phyloP scores from a whole-genome alignment of 1,284 basidiomycete genomes.

The Leccinum griseonigrum region DNA sequence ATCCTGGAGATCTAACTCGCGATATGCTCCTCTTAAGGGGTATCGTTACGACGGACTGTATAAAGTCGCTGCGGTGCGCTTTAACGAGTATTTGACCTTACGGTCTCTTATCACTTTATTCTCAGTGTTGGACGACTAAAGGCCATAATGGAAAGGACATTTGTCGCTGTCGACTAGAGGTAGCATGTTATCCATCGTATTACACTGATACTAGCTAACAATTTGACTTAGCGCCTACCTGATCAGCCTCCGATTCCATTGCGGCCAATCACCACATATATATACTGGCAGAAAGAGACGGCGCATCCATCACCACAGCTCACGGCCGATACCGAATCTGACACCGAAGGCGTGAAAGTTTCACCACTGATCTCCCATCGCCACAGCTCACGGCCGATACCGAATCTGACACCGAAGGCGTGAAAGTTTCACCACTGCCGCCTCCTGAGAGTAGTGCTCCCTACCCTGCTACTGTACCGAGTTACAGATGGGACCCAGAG shows the following conservation, averaged over 20 bases:
- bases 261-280: background rate
- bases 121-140: conserved; percentile 22
- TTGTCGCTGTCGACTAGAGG: conserved; percentile 30
- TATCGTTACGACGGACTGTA: conserved; percentile 30
- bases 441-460: background rate
- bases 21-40: conserved; percentile 23
- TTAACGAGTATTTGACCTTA: background rate
- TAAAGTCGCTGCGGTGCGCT: conserved; percentile 16
- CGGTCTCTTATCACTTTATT: background rate
- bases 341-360: background rate
- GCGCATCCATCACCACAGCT: background rate
- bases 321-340: background rate
- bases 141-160: conserved; percentile 16
- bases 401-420: background rate
- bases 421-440: background rate
- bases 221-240: conserved; percentile 23
- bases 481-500: conserved; percentile 15
- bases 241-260: conserved; percentile 24
- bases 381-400: background rate
- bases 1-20: conserved; percentile 17
- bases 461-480: background rate
- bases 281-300: background rate
- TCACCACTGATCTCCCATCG: background rate
- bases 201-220: background rate
- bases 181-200: background rate